A percentile compares a stretch with the other conserved stretches of the same genome.
phyloP scores from a whole-genome alignment of 306 rosid genomes.

The Abrus precatorius region DNA sequence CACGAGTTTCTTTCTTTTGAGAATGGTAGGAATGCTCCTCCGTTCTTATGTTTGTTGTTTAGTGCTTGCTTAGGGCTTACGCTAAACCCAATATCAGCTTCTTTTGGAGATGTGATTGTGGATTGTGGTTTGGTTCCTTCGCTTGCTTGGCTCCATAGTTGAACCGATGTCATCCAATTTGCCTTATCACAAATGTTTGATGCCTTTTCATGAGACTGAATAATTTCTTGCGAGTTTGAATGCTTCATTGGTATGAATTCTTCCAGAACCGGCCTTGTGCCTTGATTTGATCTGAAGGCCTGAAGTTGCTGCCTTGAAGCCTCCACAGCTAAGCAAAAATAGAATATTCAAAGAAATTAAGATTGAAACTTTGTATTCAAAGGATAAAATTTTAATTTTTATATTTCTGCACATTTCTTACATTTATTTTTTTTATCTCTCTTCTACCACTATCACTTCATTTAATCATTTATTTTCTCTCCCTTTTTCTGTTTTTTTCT shows the following conservation, averaged over 20 bases:
- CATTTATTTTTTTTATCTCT: no score
- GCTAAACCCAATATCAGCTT: slow-evolving; percentile 64
- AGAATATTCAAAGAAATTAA: background rate
- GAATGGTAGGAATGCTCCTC: slow-evolving; percentile 92
- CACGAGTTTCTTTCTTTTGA: slow-evolving; percentile 67
- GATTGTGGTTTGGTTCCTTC: slow-evolving; percentile 67
- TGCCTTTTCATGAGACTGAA: slow-evolving; percentile 51
- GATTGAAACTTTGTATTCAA: slow-evolving; percentile 39
- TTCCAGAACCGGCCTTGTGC: slow-evolving; percentile 80
- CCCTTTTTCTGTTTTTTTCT: no score
- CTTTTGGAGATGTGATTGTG: slow-evolving; percentile 53
- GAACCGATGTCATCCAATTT: slow-evolving; percentile 97
- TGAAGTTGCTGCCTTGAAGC: slow-evolving; percentile 85
- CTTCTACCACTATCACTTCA: no score
- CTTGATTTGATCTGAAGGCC: slow-evolving; percentile 66
- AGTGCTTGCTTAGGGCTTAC: slow-evolving; percentile 66
- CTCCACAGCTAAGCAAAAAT: slow-evolving; percentile 74
- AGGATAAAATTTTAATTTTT: slow-evolving; percentile 23
- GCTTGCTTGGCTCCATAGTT: slow-evolving; percentile 92
- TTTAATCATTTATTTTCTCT: no score
- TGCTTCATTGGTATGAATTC: slow-evolving; percentile 93
- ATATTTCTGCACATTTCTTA: background rate
- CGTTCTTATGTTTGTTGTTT: slow-evolving; percentile 66
- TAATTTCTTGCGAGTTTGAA: slow-evolving; percentile 57
- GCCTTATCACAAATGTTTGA: slow-evolving; percentile 79